Base-by-base conservation (phyloP, 31 red algal species). In the Asparagopsis taxiformis region DNA sequence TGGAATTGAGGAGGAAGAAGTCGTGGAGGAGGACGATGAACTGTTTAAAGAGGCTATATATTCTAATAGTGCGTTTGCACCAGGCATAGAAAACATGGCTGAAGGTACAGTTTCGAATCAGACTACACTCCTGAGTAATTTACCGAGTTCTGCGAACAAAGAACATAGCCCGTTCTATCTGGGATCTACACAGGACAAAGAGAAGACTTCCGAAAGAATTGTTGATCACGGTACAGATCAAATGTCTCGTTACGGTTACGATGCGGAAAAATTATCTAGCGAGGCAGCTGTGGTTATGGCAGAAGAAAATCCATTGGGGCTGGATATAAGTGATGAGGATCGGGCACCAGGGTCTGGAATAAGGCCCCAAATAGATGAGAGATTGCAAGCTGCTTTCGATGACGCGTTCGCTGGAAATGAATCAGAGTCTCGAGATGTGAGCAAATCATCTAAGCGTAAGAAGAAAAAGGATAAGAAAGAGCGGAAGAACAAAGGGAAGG, bases 391-490 rank as follows among this genome's bases (percentile, higher is more conserved):
- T 23, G 68, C 62, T 9, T 79, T 89, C 6, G 57, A 71, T 20
- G 68, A 57, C 33, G 85, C 85, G 23, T 89, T 89, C 68, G 39
- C 38, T 31, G 29, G 61, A 56, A 25, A 65, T 51, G 21, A 55
- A 73, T 3, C 55, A 48, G 58, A 56, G 2, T 50, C 68, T 4
- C 11, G 50, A 56, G 25, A 52, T 0, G 51, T 0, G 16, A 61
- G 61, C 39, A 90, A 82, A 65, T 59, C 61, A 50, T 75, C 68
- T 73, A 91, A 91, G 70, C 78, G 78, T 28, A 91, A 91, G 87
- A 77, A 77, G 53, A 77, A 77, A 61, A 66, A 74, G 85, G 32
- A 49, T 36, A 55, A 30, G 38, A 89, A 80, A 28, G 74, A 50
- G 9, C 43, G 51, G 19, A 44, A 60, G 34, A 39, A 65, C 36